A percentile compares a stretch with the other conserved stretches of the same genome.
phyloP scores from a whole-genome alignment of 768 basidiomycete species.

The Boletus sp. region DNA sequence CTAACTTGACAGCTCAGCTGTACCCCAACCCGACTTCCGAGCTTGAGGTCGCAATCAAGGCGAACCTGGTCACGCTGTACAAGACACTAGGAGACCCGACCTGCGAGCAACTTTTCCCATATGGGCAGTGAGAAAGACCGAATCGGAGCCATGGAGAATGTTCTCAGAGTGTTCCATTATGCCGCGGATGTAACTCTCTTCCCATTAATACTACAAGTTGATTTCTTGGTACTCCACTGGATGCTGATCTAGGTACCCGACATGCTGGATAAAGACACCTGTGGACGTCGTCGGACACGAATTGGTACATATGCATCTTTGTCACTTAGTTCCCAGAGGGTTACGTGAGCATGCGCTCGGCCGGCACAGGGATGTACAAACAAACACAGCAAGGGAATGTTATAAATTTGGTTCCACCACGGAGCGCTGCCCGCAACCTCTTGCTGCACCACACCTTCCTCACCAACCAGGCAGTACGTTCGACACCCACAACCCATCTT shows the following conservation, averaged over 20 bases:
- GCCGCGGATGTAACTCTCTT: background rate
- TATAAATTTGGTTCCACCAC: slow-evolving; percentile 25
- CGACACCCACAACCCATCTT: slow-evolving; percentile 7
- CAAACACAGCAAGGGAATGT: slow-evolving; percentile 10
- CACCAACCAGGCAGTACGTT: background rate
- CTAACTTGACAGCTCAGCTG: slow-evolving; percentile 16
- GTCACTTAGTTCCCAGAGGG: no score
- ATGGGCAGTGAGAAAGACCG: slow-evolving; percentile 1
- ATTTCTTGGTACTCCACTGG: background rate
- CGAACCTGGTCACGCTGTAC: slow-evolving; percentile 18
- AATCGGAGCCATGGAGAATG: background rate
- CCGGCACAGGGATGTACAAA: slow-evolving; percentile 19
- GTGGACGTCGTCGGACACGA: no score
- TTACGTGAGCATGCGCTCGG: slow-evolving; percentile 1
- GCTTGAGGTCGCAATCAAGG: slow-evolving; percentile 21
- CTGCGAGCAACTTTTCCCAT: slow-evolving; percentile 18
- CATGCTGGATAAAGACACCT: no score
- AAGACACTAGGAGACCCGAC: slow-evolving; percentile 3
- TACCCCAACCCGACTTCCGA: slow-evolving; percentile 23
- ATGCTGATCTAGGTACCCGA: background rate
- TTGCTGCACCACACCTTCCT: background rate
- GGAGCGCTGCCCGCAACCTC: background rate
- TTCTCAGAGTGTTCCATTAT: background rate
- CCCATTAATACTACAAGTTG: background rate
- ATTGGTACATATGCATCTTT: no score